A percentile compares a stretch with the other conserved stretches of the same genome.
Conservation (phyloP, 345 rosid genomes). For the Sapria himalayana region DNA sequence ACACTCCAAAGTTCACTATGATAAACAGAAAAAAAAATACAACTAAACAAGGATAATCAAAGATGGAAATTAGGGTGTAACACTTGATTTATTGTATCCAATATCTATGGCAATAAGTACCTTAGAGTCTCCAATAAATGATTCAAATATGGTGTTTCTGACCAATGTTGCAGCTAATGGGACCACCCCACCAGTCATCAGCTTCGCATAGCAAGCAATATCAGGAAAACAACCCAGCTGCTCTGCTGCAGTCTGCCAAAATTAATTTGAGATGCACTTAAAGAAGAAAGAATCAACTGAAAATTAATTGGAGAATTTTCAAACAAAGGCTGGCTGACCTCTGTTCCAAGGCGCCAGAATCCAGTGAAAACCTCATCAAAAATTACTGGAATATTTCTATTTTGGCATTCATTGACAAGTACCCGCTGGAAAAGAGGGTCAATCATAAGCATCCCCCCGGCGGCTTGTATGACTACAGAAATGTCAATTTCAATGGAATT, state of each 20-base stretch:
- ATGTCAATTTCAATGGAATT: background rate
- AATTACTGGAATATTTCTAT: constrained; percentile 56
- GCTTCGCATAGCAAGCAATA: constrained; percentile 82
- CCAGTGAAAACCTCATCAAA: constrained; percentile 96
- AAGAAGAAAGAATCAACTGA: background rate
- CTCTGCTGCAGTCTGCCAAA: constrained; percentile 50
- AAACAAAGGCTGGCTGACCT: constrained; percentile 26
- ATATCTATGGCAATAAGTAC: too few species aligned
- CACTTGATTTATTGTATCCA: too few species aligned
- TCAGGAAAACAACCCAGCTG: constrained; percentile 69
- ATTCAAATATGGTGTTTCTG: constrained; percentile 40
- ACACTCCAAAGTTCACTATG: too few species aligned
- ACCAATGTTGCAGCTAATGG: constrained; percentile 87
- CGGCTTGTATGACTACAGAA: constrained; percentile 60
- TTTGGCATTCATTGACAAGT: constrained; percentile 64
- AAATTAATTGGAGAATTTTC: constrained; percentile 1
- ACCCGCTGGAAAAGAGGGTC: constrained; percentile 88
- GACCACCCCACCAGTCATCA: constrained; percentile 78
- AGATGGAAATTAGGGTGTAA: too few species aligned
- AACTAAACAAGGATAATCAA: too few species aligned
- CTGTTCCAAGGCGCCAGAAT: constrained; percentile 89
- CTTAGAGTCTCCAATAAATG: constrained; percentile 85
- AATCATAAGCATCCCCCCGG: constrained; percentile 97
- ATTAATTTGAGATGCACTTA: constrained; percentile 4
- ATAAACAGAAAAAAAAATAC: too few species aligned